Base-by-base conservation (phyloP, 163 green algal species). In the Chloroidium sp. region DNA sequence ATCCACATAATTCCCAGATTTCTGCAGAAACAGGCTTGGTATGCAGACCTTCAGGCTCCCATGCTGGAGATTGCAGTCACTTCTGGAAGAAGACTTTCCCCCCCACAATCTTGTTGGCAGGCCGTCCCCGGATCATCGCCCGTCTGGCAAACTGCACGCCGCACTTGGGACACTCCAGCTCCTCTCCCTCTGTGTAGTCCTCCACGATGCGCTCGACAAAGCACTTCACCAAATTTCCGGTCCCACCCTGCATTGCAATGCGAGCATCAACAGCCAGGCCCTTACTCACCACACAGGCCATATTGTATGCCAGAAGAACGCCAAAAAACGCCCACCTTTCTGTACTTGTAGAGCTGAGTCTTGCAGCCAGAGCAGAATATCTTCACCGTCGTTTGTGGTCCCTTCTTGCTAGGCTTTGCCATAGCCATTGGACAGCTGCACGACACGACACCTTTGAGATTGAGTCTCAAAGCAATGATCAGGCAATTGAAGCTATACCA, bases 51-150 rank as follows among this genome's bases (percentile, higher is more conserved):
- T 36, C 36, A 36, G 36, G 36, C 36, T 36, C 36, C 36, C 36
- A 36, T 36, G 36, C 36, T 36, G 36, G 36, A 36, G 36, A 36
- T 36, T 4, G 58, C 68, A 6, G 10, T 83, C 75, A 87, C 62
- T 82, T 81, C 6, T 82, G 81, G 79, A 88, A 82, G 8, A 74
- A 81, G 6, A 88, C 85, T 76, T 88, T 88, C 14, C 85, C 85
- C 61, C 85, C 85, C 68, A 88, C 87, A 13, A 88, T 88, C 61
- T 88, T 88, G 75, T 88, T 88, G 4, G 85, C 85, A 14, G 85
- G 85, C n/a, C 80, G 75, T 6, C 85, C 85, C 2, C 82, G 68
- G 8, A 88, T 83, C 82, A 86, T 87, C 2, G 85, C 69, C 59
- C n/a, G 64, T 61, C 85, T 76, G 2, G 85, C 85, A 78, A 88